Conservation (phyloP, 192 early-diverging fungal species). For the Phycomyces nitens region DNA sequence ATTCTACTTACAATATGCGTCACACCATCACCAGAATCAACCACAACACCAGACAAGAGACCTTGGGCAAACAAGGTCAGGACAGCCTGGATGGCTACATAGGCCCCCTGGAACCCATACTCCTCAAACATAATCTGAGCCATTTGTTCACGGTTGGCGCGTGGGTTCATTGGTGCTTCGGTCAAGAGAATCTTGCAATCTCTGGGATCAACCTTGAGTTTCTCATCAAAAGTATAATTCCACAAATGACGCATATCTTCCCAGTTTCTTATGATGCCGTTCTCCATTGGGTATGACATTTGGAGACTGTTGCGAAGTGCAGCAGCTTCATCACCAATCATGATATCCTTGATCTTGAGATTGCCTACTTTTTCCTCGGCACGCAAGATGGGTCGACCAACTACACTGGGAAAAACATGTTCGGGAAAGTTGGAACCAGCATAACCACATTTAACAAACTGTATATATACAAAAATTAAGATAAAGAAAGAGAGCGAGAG, state of each 20-base stretch:
- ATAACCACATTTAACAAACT: constrained; percentile 98
- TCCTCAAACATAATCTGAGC: constrained; percentile 94
- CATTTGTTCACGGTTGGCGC: constrained; percentile 90
- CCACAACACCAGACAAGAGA: constrained; percentile 91
- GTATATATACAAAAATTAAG: constrained; percentile 12
- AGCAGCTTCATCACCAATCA: constrained; percentile 97
- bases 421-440: constrained; percentile 95
- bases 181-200: constrained; percentile 95
- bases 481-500: too few relatives aligned
- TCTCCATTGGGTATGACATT: constrained; percentile 98
- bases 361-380: constrained; percentile 86
- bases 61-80: constrained; percentile 98
- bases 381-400: constrained; percentile 96
- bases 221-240: constrained; percentile 96
- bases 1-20: constrained; percentile 78
- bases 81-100: constrained; percentile 96
- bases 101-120: constrained; percentile 90
- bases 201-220: constrained; percentile 81
- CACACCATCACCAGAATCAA: constrained; percentile 98
- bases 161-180: constrained; percentile 95
- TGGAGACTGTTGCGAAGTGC: constrained; percentile 81
- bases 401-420: constrained; percentile 93
- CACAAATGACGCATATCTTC: constrained; percentile 96
- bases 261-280: constrained; percentile 97
- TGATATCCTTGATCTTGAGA: constrained; percentile 87